Conservation (phyloP, 2,329 filamentous ascomycete species). For the Epicoccum sorghinum region DNA sequence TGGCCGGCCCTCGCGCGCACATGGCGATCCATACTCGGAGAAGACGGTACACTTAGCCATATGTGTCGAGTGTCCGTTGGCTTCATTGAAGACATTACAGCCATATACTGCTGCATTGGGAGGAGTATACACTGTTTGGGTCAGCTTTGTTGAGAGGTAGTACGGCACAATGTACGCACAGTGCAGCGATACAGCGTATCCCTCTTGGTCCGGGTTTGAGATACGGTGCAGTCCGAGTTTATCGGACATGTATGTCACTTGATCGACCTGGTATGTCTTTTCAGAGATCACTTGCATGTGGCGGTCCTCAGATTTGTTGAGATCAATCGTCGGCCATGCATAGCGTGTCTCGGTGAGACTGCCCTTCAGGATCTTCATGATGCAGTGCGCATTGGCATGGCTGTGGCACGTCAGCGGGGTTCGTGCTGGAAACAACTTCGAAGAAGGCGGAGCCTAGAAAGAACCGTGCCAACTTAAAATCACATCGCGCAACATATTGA, state of each 20-base stretch:
- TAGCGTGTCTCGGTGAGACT: constrained; percentile 82
- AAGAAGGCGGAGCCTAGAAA: neutral
- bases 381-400: constrained; percentile 77
- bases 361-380: constrained; percentile 88
- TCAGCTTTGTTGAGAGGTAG: neutral
- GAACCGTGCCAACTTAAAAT: neutral
- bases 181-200: constrained; percentile 85
- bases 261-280: constrained; percentile 70
- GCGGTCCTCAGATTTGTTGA: constrained; percentile 53
- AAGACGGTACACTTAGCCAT: constrained; percentile 39
- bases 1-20: constrained; percentile 4
- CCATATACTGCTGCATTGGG: constrained; percentile 85
- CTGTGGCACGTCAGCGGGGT: constrained; percentile 24
- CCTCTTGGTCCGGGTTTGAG: constrained; percentile 71
- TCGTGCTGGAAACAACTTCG: neutral
- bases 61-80: constrained; percentile 62
- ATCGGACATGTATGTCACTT: constrained; percentile 91
- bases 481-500: constrained; percentile 8
- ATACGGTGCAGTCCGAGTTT: constrained; percentile 84
- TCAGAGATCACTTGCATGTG: constrained; percentile 71
- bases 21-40: constrained; percentile 39
- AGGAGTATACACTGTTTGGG: constrained; percentile 72
- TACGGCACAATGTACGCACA: constrained; percentile 49
- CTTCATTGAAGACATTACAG: constrained; percentile 80
- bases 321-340: constrained; percentile 65